Percentiles rank a stretch among this genome's conserved stretches.
phyloP scores from a whole-genome alignment of 2,329 filamentous ascomycete species.

The Colletotrichum melonis region DNA sequence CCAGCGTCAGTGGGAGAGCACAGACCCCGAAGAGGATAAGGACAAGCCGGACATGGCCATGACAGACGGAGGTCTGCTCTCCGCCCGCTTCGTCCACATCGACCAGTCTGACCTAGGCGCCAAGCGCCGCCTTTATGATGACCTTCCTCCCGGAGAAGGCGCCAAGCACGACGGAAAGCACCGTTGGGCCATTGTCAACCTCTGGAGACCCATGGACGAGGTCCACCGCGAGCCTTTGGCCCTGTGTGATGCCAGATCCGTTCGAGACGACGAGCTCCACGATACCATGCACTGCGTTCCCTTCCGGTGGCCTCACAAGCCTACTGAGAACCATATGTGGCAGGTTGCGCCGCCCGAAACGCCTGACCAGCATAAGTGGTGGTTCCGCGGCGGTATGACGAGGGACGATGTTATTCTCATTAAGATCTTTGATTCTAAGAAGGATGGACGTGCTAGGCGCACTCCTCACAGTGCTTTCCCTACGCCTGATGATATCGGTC shows the following conservation, averaged over 20 bases:
- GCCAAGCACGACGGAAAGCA: slow-evolving; percentile 22
- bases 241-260: slow-evolving; percentile 49
- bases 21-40: slow-evolving; percentile 1
- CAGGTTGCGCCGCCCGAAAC: slow-evolving; percentile 43
- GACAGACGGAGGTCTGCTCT: not conserved
- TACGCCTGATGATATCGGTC: slow-evolving; percentile 73
- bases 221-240: slow-evolving; percentile 55
- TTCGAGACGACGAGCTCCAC: slow-evolving; percentile 50
- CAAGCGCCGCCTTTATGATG: slow-evolving; percentile 11
- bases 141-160: slow-evolving; percentile 9
- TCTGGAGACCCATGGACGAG: slow-evolving; percentile 60
- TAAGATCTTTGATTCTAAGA: slow-evolving; percentile 71
- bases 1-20: not conserved
- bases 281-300: slow-evolving; percentile 24
- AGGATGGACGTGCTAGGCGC: slow-evolving; percentile 62
- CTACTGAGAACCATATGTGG: slow-evolving; percentile 48
- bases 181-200: slow-evolving; percentile 39
- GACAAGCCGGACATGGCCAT: slow-evolving; percentile 24
- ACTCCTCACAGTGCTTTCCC: slow-evolving; percentile 83
- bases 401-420: slow-evolving; percentile 67
- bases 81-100: slow-evolving; percentile 56
- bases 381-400: slow-evolving; percentile 61
- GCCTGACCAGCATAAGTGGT: slow-evolving; percentile 56
- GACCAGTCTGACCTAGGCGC: slow-evolving; percentile 64
- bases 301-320: slow-evolving; percentile 42